Conservation (phyloP, 305 asterid species). For the Fraxinus albicans region DNA sequence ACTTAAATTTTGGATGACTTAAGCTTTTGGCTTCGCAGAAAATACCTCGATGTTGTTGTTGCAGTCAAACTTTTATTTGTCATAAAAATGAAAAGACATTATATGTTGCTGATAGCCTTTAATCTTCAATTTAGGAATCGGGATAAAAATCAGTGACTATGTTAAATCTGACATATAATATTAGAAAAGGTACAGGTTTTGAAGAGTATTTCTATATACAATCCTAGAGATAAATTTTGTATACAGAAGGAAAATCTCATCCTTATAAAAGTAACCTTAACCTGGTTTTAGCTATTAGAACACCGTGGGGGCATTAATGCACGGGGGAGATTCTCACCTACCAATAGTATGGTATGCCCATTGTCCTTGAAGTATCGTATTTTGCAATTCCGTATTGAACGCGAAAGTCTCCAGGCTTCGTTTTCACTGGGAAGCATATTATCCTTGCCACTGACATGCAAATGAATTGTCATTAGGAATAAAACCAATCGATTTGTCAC, state of each 20-base stretch:
- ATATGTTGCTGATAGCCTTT: not conserved
- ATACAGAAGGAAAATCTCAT: slow-evolving; percentile 1
- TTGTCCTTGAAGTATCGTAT: slow-evolving; percentile 70
- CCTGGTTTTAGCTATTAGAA: not conserved
- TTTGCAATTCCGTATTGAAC: slow-evolving; percentile 56
- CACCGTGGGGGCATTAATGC: not conserved
- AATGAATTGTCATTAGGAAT: slow-evolving; percentile 10
- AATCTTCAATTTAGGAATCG: not conserved
- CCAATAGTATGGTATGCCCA: slow-evolving; percentile 87
- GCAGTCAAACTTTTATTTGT: not conserved
- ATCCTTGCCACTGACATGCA: slow-evolving; percentile 81
- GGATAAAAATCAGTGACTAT: not conserved
- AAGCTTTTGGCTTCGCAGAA: not conserved
- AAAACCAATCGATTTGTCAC: not conserved
- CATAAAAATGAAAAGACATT: not conserved
- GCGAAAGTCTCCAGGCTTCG: slow-evolving; percentile 74
- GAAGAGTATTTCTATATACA: not conserved
- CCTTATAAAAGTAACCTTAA: slow-evolving; percentile 5
- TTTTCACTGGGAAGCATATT: slow-evolving; percentile 88
- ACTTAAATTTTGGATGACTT: not conserved
- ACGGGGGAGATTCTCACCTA: slow-evolving; percentile 49
- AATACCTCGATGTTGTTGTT: not conserved
- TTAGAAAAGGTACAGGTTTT: not conserved
- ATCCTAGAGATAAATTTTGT: not conserved
- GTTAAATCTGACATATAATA: not conserved